These are phyloP conservation scores for Platanthera zijinensis DNA, from an alignment of 106 monocot species.

Conservation along the genomic window DNA sequence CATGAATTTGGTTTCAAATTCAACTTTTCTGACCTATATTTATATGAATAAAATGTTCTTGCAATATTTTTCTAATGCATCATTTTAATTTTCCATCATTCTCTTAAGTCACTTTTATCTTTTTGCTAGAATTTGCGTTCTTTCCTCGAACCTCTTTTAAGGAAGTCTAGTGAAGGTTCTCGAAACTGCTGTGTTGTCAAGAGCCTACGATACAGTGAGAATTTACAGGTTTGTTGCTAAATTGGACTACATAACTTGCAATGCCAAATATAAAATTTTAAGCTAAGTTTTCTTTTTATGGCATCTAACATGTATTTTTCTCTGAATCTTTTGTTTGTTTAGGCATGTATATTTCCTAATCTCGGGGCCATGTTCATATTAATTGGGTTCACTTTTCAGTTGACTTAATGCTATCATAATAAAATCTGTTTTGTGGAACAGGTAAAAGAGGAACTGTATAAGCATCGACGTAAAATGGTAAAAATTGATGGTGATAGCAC, in stretches of 20 bases:
- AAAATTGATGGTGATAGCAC: conserved; percentile 84
- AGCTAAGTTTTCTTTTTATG: not conserved
- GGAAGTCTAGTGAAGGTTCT: conserved; percentile 84
- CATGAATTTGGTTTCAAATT: not conserved
- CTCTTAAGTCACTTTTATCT: conserved; percentile 2
- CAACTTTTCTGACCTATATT: not conserved
- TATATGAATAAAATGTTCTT: not conserved
- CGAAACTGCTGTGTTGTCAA: conserved; percentile 80
- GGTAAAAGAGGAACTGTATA: conserved; percentile 90
- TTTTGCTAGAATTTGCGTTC: conserved; percentile 58
- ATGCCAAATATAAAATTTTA: not conserved
- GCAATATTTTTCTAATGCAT: not conserved
- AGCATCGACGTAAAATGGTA: conserved; percentile 43
- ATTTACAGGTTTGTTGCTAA: conserved; percentile 67
- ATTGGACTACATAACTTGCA: not conserved
- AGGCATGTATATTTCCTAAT: not conserved
- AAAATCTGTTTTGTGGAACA: conserved; percentile 12
- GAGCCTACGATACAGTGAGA: conserved; percentile 70
- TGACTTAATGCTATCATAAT: conserved; percentile 2
- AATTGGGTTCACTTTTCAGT: not conserved
- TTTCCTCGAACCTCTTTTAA: conserved; percentile 93
- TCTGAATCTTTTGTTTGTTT: not conserved
- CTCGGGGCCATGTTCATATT: not conserved
- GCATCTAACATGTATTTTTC: not conserved
- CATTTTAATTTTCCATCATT: not conserved